Evolutionary conservation across 2,329 filamentous ascomycete species (phyloP).

Genomic region (Chalaropsis ovoidea): DNA sequence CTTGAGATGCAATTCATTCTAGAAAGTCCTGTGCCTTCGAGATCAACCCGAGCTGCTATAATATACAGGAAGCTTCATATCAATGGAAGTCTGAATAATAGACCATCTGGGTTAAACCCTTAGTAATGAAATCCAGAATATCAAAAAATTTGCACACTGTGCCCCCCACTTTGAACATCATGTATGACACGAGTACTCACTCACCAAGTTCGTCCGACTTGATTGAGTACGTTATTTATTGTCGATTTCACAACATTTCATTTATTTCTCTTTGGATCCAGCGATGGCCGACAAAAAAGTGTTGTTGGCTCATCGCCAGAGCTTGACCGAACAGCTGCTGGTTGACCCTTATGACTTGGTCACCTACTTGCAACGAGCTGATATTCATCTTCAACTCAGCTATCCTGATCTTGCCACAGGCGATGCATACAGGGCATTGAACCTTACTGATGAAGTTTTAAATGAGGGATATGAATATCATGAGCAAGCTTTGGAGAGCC

Average conservation of each 20-base stretch:
- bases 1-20: too few species aligned
- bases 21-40: too few species aligned
- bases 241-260: not conserved
- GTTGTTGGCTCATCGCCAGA: constrained; percentile 46
- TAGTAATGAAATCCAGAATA: too few species aligned
- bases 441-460: constrained; percentile 69
- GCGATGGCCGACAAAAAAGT: not conserved
- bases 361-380: constrained; percentile 58
- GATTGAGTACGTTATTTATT: too few species aligned
- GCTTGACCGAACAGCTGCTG: constrained; percentile 46
- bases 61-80: too few species aligned
- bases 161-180: constrained; percentile 29
- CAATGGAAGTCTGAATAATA: too few species aligned
- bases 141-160: not conserved
- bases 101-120: too few species aligned
- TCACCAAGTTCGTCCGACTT: too few species aligned
- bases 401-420: constrained; percentile 86
- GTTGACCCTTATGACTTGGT: constrained; percentile 51
- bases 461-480: constrained; percentile 79
- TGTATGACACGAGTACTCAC: not conserved
- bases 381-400: constrained; percentile 60
- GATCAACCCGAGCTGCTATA: too few species aligned
- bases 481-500: constrained; percentile 49
- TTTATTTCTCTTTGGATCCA: not conserved
- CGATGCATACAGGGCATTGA: constrained; percentile 82